Evolutionary conservation across 2,329 filamentous ascomycete species (phyloP), one percentile per base, ranked within the genome.

Genomic region (Neofusicoccum cordaticola): DNA sequence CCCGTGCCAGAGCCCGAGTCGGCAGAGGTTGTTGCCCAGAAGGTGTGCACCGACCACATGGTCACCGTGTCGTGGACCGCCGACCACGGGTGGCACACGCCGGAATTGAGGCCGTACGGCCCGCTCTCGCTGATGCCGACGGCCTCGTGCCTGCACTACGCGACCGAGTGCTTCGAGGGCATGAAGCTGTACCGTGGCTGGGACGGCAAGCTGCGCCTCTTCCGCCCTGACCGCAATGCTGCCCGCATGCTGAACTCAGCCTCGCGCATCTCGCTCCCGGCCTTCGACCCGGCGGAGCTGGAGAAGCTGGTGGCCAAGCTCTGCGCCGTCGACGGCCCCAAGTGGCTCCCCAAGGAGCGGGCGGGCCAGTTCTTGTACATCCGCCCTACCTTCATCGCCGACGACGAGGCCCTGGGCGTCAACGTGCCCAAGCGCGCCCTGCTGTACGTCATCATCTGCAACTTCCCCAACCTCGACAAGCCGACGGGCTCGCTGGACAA

Each of bases 151-250:
- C 84, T 96, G 66, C 92, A 96, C 83, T 96, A 96, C 79, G 92
- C 92, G 11, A 96, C 92, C 53, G 90, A 94, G 78, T 96, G 92
- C 78, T 96, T 96, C 80, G 92, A 96, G 79, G 92, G 92, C 12
- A 83, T 89, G 80, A 96, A 96, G 79, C 86, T 86, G 51, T 86
- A 87, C 75, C 88, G 86, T 73, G 80, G 88, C 75, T 78, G 85
- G 69, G 90, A 94, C 75, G 89, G 88, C 71, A 85, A 85, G 71
- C 84, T 93, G 63, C 88, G 91, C 66, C 81, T 93, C 64, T 94
- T 94, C 84, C 88, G 91, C n/a, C 89, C 90, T 0, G 81, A 88
- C 69, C 84, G 86, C 73, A 94, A 94, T 78, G 86, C 87, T 72
- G 81, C 82, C 68, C 88, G 91, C 69, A 87, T 88, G 77, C 77